phyloP scores from a whole-genome alignment of 2,329 filamentous ascomycete genomes.

The Leptographium lundbergii region DNA sequence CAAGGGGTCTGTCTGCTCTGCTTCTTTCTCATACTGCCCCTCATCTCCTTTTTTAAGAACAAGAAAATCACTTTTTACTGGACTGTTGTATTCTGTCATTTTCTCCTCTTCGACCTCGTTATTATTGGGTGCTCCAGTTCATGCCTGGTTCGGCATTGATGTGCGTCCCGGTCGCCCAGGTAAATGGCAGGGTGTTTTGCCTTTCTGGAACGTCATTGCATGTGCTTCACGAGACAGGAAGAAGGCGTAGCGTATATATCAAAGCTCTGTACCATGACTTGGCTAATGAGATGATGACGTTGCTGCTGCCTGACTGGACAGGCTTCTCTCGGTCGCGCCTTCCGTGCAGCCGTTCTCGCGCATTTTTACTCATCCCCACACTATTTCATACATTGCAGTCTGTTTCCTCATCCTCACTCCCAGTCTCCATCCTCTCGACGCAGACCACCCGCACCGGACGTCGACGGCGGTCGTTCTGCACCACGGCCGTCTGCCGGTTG shows the following conservation, averaged over 20 bases:
- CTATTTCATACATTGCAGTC: no score
- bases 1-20: background rate
- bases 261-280: background rate
- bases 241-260: background rate
- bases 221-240: background rate
- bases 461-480: background rate
- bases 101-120: background rate
- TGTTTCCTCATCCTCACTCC: background rate
- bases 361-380: background rate
- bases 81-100: background rate
- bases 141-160: background rate
- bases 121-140: background rate
- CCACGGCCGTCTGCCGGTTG: background rate
- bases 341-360: background rate
- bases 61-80: background rate
- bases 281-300: no score
- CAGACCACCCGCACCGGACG: conserved; percentile 1
- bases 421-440: background rate
- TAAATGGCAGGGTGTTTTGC: background rate
- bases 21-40: background rate
- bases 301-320: no score
- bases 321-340: no score
- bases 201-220: background rate
- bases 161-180: background rate
- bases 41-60: background rate